Evolutionary conservation across 1,284 basidiomycete genomes (phyloP).

Genomic region (Vanrija sp.): DNA sequence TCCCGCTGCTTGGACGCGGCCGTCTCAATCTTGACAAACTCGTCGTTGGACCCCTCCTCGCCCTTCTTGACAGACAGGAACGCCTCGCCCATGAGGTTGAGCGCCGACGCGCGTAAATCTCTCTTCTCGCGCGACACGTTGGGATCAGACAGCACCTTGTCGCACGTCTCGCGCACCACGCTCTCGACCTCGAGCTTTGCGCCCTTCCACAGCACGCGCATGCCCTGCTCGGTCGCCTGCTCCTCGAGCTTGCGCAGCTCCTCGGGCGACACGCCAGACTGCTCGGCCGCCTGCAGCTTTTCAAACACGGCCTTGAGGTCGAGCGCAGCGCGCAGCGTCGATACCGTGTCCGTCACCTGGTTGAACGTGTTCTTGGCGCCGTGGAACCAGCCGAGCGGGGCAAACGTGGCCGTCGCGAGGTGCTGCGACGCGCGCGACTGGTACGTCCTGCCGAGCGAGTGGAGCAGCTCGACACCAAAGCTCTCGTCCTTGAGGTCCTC

Average conservation of each 20-base stretch:
- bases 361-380: constrained; percentile 92
- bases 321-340: constrained; percentile 59
- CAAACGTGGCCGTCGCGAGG: constrained; percentile 56
- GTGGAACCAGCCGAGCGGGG: constrained; percentile 71
- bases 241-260: constrained; percentile 89
- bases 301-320: constrained; percentile 95
- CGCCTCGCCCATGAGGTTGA: constrained; percentile 74
- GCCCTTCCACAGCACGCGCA: constrained; percentile 77
- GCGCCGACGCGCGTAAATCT: constrained; percentile 69
- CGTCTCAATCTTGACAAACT: constrained; percentile 80
- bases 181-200: constrained; percentile 61
- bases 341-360: constrained; percentile 90
- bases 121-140: constrained; percentile 56
- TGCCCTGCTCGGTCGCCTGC: constrained; percentile 89
- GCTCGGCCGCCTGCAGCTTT: constrained; percentile 87
- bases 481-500: constrained; percentile 84
- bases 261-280: constrained; percentile 78
- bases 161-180: constrained; percentile 88
- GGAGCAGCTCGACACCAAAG: constrained; percentile 87
- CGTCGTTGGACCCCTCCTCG: constrained; percentile 52
- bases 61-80: constrained; percentile 62
- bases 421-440: constrained; percentile 65
- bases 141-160: constrained; percentile 65
- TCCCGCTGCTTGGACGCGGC: constrained; percentile 49
- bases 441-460: constrained; percentile 90